These are phyloP conservation scores for Aspergillus sp. DNA, from an alignment of 2,329 filamentous ascomycete species.

Conservation along the genomic window DNA sequence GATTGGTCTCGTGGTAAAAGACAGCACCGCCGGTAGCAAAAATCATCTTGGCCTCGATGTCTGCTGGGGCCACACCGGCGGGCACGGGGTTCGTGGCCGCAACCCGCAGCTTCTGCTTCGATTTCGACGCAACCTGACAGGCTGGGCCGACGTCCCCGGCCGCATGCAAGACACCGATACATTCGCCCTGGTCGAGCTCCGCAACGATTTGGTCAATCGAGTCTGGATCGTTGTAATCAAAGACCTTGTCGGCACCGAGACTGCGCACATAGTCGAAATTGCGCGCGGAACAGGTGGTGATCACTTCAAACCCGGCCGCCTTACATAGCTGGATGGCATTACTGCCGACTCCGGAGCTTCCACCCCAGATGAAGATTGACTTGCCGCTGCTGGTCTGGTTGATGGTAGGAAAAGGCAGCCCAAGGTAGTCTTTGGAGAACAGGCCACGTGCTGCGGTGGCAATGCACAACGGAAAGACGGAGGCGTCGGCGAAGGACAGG, in stretches of 20 bases:
- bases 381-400: neutral
- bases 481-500: too few species aligned
- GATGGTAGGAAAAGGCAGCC: too few species aligned
- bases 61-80: neutral
- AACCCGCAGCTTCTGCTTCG: neutral
- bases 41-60: neutral
- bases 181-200: neutral
- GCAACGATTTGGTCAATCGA: neutral
- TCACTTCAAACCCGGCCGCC: conserved; percentile 40
- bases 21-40: neutral
- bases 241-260: conserved; percentile 44
- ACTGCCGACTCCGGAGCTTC: conserved; percentile 47
- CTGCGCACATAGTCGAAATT: conserved; percentile 45
- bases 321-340: conserved; percentile 43
- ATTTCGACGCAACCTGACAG: neutral
- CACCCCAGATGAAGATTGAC: conserved; percentile 51
- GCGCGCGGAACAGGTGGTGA: conserved; percentile 35
- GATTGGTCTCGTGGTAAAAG: neutral
- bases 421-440: too few species aligned
- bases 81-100: neutral
- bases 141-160: neutral
- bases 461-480: too few species aligned
- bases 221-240: conserved; percentile 40
- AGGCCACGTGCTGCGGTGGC: too few species aligned
- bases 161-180: neutral